Percentiles rank a stretch among this genome's conserved stretches.
Evolutionary conservation across 495 filamentous ascomycete genomes (phyloP).

Genomic region (Symbiotaphrina buchneri): DNA sequence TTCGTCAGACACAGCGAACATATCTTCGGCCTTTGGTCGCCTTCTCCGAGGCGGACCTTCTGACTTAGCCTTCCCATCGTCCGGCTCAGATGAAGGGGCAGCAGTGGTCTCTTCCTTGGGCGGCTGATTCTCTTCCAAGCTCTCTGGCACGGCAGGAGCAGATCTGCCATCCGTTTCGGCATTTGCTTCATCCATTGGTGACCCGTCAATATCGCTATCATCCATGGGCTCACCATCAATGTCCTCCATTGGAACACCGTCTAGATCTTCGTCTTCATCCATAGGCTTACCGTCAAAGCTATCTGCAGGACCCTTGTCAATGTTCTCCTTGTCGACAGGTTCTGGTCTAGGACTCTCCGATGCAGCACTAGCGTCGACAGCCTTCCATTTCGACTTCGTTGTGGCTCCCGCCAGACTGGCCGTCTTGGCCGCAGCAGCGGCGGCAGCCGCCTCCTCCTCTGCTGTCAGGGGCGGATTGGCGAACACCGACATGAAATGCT

Average conservation of each 20-base stretch:
- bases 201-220: constrained; percentile 23
- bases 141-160: too few species aligned
- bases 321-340: constrained; percentile 3
- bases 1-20: constrained; percentile 55
- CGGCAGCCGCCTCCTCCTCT: constrained; percentile 11
- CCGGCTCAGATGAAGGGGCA: neutral
- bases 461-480: constrained; percentile 41
- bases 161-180: constrained; percentile 7
- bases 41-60: constrained; percentile 1
- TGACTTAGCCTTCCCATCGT: too few species aligned
- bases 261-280: constrained; percentile 20
- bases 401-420: constrained; percentile 16
- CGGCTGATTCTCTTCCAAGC: too few species aligned
- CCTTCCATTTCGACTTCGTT: constrained; percentile 46
- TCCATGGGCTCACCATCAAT: constrained; percentile 16
- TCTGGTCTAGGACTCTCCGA: constrained; percentile 12
- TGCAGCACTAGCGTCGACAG: constrained; percentile 30
- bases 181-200: constrained; percentile 21
- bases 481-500: constrained; percentile 50
- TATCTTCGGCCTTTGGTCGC: constrained; percentile 69
- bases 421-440: constrained; percentile 15
- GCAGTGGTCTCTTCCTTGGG: too few species aligned
- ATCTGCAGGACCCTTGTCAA: constrained; percentile 10
- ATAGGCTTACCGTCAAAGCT: constrained; percentile 27
- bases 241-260: constrained; percentile 28